Base-by-base conservation (phyloP, 352 stramenopile species). In the Phytopythium litorale region DNA sequence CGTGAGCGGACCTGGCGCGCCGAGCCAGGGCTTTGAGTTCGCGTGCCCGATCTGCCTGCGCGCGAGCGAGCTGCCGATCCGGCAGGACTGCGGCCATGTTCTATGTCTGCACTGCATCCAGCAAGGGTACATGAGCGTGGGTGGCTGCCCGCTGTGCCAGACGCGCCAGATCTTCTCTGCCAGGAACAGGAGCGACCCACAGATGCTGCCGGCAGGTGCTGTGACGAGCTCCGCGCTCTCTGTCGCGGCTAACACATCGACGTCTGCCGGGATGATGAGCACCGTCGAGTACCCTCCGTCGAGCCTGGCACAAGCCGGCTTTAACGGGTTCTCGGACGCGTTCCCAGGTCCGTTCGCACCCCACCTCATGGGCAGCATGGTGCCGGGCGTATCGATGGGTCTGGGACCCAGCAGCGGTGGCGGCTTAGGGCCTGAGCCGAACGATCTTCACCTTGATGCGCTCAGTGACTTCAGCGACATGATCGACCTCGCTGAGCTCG, bases 401-500 rank as follows among this genome's bases (percentile, higher is more conserved):
- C 25, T 52, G 3, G 40, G 16, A 1, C 2, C 40, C 19, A 25
- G 4, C 13, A 25, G 33, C 4, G 18, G 30, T 12, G 33, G 6
- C 4, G 25, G 73, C 13, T 35, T 81, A 1, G 62, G 72, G 4
- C 54, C 67, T 11, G 72, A 78, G 35, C 33, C 64, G 18, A 76
- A 53, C 50, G 72, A 82, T 38, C 48, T 65, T 19, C 71, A 79
- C 45, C 64, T 84, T 19, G 75, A 84, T 58, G 77, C 66, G 32
- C 58, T 84, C 23, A 87, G 75, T 37, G 75, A 87, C 60, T 74
- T 84, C 59, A 73, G 79, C 43, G 78, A 84, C 45, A 78, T 81
- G 42, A 83, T 87, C 52, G 68, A 87, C 50, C 69, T 87, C 1
- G 73, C 75, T n/a, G 75, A 87, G 30, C 63, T 87, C 23, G 65